Evolutionary conservation across 306 rosid genomes (phyloP).

Genomic region (Acmispon strigosus): DNA sequence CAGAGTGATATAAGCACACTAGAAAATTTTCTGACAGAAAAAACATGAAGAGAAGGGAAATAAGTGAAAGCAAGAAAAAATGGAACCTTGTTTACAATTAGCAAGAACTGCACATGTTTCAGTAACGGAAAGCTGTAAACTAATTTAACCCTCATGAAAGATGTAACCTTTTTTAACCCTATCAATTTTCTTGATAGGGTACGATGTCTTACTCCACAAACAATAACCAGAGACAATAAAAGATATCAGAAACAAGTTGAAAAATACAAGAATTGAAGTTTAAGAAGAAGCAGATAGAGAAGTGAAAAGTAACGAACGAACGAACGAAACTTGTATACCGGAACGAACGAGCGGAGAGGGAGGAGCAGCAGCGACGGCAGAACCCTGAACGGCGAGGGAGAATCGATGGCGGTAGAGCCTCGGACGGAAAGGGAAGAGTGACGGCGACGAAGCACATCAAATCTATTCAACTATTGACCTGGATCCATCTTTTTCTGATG

Average conservation of each 20-base stretch:
- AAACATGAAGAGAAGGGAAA: neutral
- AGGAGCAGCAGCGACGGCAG: too few relatives aligned
- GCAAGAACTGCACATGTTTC: neutral
- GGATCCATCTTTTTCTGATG: too few relatives aligned
- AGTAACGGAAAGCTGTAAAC: neutral
- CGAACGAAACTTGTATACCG: slow-evolving; percentile 69
- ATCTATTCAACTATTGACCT: too few relatives aligned
- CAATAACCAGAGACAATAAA: neutral
- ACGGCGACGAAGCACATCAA: too few relatives aligned
- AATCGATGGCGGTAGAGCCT: too few relatives aligned
- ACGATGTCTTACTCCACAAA: neutral
- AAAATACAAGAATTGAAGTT: neutral
- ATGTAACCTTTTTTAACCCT: neutral
- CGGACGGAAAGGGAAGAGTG: too few relatives aligned
- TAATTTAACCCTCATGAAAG: neutral
- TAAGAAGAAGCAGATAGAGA: neutral
- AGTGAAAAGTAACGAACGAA: too few relatives aligned
- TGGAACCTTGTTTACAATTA: neutral
- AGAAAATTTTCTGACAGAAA: neutral
- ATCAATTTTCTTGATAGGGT: neutral
- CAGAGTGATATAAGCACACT: too few relatives aligned
- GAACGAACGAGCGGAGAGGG: too few relatives aligned
- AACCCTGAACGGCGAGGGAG: too few relatives aligned
- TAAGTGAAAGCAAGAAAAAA: neutral
- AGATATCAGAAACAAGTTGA: too few relatives aligned